Evolutionary conservation across 1,284 basidiomycete genomes (phyloP).

Genomic region (Malassezia globosa): DNA sequence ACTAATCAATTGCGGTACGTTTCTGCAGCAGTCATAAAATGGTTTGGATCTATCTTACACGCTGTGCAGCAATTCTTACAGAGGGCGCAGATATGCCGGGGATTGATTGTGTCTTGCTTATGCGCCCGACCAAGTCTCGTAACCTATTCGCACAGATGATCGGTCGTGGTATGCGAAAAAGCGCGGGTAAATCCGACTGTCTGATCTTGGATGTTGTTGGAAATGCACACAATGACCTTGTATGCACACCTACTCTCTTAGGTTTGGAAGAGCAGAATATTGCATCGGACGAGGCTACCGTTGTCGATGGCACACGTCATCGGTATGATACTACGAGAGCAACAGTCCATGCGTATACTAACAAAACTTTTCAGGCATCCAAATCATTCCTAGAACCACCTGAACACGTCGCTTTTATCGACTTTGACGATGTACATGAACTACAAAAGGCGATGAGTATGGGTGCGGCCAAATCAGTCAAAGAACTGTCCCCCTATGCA

Average conservation of each 20-base stretch:
- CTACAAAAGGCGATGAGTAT: conserved; percentile 51
- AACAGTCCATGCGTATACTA: background rate
- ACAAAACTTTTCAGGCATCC: background rate
- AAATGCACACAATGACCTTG: conserved; percentile 60
- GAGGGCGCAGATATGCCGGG: conserved; percentile 42
- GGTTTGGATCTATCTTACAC: too few species aligned
- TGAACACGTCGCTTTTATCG: conserved; percentile 58
- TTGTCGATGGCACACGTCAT: too few species aligned
- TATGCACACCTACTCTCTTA: conserved; percentile 73
- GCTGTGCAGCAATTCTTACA: conserved; percentile 69
- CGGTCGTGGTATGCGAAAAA: conserved; percentile 78
- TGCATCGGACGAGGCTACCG: background rate
- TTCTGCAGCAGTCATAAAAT: background rate
- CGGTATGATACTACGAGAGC: too few species aligned
- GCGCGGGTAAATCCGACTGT: conserved; percentile 74
- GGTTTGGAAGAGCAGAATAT: conserved; percentile 56
- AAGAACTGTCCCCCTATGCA: conserved; percentile 53
- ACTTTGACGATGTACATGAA: conserved; percentile 66
- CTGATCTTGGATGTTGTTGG: conserved; percentile 85
- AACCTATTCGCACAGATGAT: conserved; percentile 94
- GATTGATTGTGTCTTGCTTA: conserved; percentile 80
- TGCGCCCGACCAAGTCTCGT: conserved; percentile 62
- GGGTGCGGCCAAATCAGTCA: conserved; percentile 50
- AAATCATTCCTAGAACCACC: background rate
- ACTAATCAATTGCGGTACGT: conserved; percentile 66